A percentile compares a stretch with the other conserved stretches of the same genome.
phyloP scores from a whole-genome alignment of 116 monocot species.

The Zostera marina region DNA sequence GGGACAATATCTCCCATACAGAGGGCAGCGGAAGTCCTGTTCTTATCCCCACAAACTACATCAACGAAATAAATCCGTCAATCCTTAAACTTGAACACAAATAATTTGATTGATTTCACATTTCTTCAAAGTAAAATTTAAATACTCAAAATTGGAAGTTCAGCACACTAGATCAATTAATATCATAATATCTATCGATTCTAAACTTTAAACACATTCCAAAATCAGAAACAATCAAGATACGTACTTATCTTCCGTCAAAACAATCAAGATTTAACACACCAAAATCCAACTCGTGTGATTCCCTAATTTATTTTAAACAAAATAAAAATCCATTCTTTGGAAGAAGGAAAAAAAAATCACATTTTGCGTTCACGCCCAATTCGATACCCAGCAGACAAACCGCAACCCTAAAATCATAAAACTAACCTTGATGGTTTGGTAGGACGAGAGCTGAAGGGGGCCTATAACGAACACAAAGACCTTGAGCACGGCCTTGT shows the following conservation, averaged over 20 bases:
- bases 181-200: no score
- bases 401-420: neutral
- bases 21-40: conserved; percentile 71
- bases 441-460: conserved; percentile 58
- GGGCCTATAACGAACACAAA: conserved; percentile 60
- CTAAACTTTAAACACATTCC: no score
- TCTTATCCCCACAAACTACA: conserved; percentile 60
- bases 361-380: no score
- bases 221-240: no score
- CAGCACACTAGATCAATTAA: neutral
- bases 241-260: no score
- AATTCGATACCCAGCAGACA: no score
- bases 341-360: no score
- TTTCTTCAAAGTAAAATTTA: neutral
- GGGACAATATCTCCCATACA: conserved; percentile 43
- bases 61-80: neutral
- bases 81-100: neutral
- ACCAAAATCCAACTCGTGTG: no score
- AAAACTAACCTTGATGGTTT: conserved; percentile 42
- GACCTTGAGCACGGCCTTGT: conserved; percentile 35
- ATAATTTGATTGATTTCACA: neutral
- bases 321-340: no score
- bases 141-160: neutral
- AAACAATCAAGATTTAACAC: no score
- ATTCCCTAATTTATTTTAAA: no score